Evolutionary conservation across 2,329 filamentous ascomycete genomes (phyloP), one percentile per base, ranked within the genome.

Genomic region (Paraphoma sp.): DNA sequence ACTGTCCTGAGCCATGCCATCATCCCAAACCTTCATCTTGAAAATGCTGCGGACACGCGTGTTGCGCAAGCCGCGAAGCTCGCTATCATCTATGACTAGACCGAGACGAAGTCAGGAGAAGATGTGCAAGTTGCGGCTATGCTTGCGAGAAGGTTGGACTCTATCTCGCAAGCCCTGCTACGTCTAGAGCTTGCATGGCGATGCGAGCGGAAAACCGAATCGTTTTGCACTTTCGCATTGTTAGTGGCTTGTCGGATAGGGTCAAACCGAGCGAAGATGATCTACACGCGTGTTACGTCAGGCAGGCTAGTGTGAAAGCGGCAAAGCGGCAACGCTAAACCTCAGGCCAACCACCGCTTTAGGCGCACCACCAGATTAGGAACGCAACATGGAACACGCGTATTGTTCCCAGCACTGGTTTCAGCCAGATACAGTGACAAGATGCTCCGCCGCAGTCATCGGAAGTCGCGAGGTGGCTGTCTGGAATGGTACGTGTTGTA

Each of bases 371-470:
- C 33, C 9, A 11, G 9, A 5, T 12, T 41, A 23, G 4, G n/a
- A 14, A n/a, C 11, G 33, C 14, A 48, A 14, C 43, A 58, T 58
- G 49, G 54, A 56, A 60, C 49, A 63, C 57, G 59, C 56, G 59
- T 59, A 46, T 62, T 50, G 2, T n/a, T 38, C n/a, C 33, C 33
- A 38, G 33, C 33, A 38, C 38, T 40, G 4, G 23, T 3, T 23
- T 2, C 5, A 11, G 4, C 6, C n/a, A 29, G 6, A 33, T 11
- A 5, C 18, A 17, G 10, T 5, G 23, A 23, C 23, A 44, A 31
- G 11, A 68, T 68, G 66, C 57, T 65, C 47, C 60, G 66, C 6
- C 57, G 65, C 6, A 68, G 63, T 41, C 67, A 69, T 51, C 64
- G 57, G 51, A 69, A 69, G 45, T 69, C 65, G 10, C 48, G 53